Base-by-base conservation (phyloP, 1,284 basidiomycete species). In the Leccinum huronense region DNA sequence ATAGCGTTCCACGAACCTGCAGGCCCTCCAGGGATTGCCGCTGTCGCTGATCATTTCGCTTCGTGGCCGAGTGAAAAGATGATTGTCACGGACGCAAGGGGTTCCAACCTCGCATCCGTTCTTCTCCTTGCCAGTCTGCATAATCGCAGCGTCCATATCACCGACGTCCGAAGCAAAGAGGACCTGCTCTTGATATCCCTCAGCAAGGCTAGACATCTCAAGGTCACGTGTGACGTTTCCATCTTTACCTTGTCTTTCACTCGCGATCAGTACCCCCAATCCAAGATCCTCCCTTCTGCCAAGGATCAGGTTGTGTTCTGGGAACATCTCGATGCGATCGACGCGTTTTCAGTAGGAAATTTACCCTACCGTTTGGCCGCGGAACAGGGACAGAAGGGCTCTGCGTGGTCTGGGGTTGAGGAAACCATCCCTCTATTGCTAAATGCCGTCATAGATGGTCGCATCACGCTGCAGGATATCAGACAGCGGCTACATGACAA, bases 171-270 rank as follows among this genome's bases (percentile, higher is more conserved):
- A 68, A 90, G 84, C 66, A 84, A 87, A 70, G 95, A 96, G 66
- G 97, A 58, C 5, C 83, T 99, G 62, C 81, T 91, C 48, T 80
- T 99, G 65, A 98, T 99, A 75, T 89, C 91, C 6, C 83, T 99
- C 59, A 95, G 94, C 83, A 99, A 99, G 80, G 90, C 91, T 62
- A 97, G 97, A 81, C 84, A 91, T 33, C 85, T 99, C 70, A 91
- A 93, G 73, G 97, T 98, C 64, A 98, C 96, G 2, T 98, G 97
- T 76, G 97, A 99, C 72, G 94, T 98, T 40, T 89, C 95, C 9
- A 85, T 98, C 59, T 98, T 95, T 78, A 86, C 94, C 10, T 82
- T 99, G 65, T 98, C 98, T 87, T 96, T 95, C 80, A 87, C 86
- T 30, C 84, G 82, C 62, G 89, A 91, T 67, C 85, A 92, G 69